phyloP scores from a whole-genome alignment of 129 eudicot species.

The Oenanthe sinensis region DNA sequence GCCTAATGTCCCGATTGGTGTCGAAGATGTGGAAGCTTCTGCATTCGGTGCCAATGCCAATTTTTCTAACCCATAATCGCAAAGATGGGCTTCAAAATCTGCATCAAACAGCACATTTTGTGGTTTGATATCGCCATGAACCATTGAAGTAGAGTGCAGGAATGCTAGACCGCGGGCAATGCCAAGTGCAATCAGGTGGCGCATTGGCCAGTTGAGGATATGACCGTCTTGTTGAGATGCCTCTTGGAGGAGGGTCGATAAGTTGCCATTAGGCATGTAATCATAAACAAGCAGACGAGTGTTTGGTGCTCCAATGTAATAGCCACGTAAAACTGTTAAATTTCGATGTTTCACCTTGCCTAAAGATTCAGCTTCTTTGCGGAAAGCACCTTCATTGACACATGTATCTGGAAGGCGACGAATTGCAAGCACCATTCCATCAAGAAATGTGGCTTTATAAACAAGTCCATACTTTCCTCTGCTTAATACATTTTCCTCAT shows the following conservation, averaged over 20 bases:
- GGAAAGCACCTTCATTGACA: conserved; percentile 37
- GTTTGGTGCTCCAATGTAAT: conserved; percentile 64
- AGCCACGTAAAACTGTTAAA: conserved; percentile 78
- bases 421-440: conserved; percentile 77
- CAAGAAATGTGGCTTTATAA: conserved; percentile 69
- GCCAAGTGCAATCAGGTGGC: conserved; percentile 77
- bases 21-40: conserved; percentile 55
- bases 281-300: conserved; percentile 65
- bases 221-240: conserved; percentile 91
- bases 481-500: conserved; percentile 73
- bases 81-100: conserved; percentile 82
- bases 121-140: conserved; percentile 77
- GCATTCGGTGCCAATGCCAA: conserved; percentile 31
- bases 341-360: conserved; percentile 83
- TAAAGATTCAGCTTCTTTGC: conserved; percentile 62
- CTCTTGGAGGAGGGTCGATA: conserved; percentile 70
- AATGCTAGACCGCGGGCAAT: conserved; percentile 76
- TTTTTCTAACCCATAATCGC: conserved; percentile 63
- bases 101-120: conserved; percentile 82
- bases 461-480: conserved; percentile 63
- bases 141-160: conserved; percentile 51
- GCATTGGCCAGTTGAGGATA: conserved; percentile 91
- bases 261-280: conserved; percentile 90
- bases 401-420: conserved; percentile 63
- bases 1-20: conserved; percentile 67